Percentiles rank a stretch among this genome's conserved stretches.
These are phyloP conservation scores for Solanum gandarillasii DNA, from an alignment of 257 asterid genomes.

Conservation along the genomic window DNA sequence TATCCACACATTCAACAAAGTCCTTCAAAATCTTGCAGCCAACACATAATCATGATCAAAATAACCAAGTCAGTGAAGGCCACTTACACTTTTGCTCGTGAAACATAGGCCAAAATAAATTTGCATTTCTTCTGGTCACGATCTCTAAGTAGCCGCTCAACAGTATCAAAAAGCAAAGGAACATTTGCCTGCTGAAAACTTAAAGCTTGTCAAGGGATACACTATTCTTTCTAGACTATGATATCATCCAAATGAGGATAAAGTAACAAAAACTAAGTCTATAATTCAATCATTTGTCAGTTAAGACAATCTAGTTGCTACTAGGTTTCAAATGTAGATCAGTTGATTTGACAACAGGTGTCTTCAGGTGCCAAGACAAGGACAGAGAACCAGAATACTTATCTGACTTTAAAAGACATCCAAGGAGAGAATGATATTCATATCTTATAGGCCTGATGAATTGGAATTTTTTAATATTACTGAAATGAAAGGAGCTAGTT, in stretches of 20 bases:
- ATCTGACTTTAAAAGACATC: not conserved
- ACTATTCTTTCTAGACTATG: not conserved
- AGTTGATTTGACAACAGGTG: not conserved
- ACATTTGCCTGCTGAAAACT: slow-evolving; percentile 86
- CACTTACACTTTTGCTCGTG: slow-evolving; percentile 78
- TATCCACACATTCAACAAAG: not conserved
- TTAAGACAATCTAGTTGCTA: not conserved
- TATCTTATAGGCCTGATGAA: not conserved
- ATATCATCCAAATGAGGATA: not conserved
- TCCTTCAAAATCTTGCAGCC: not conserved
- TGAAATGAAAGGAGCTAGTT: not conserved
- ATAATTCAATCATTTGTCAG: not conserved
- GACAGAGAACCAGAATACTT: not conserved
- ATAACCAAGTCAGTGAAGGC: not conserved
- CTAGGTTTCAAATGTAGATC: not conserved
- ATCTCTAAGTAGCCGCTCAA: slow-evolving; percentile 36
- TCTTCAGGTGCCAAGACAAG: not conserved
- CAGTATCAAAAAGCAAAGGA: slow-evolving; percentile 74
- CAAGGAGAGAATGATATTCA: not conserved
- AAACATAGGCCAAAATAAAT: slow-evolving; percentile 73
- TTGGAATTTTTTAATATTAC: not conserved
- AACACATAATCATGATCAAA: not conserved
- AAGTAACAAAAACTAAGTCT: not conserved
- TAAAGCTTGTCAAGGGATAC: slow-evolving; percentile 44
- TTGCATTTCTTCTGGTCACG: slow-evolving; percentile 41